Conservation (phyloP, 2,329 filamentous ascomycete species). For the Sclerotinia spermophila region DNA sequence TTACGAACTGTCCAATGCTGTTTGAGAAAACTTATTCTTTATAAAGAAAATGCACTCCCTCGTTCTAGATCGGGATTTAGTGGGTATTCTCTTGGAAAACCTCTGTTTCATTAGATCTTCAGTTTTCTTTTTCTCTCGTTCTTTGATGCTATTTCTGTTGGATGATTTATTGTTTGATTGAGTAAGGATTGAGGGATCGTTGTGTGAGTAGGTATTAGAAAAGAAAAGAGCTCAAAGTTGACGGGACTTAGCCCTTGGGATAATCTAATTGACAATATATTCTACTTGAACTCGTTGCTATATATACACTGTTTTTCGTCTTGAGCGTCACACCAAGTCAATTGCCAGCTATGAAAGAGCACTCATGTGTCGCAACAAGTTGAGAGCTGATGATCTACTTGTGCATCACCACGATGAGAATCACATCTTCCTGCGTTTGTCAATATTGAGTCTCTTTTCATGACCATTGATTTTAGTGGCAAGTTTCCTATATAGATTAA, state of each 20-base stretch:
- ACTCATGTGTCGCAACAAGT: too few relatives aligned
- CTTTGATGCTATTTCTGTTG: not conserved
- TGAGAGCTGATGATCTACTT: too few relatives aligned
- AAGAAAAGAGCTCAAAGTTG: not conserved
- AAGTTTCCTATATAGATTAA: too few relatives aligned
- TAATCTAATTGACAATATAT: too few relatives aligned
- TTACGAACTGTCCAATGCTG: not conserved
- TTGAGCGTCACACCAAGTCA: too few relatives aligned
- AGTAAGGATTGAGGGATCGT: not conserved
- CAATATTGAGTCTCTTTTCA: too few relatives aligned
- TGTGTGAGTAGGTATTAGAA: not conserved
- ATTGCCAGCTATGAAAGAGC: too few relatives aligned
- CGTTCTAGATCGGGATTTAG: not conserved
- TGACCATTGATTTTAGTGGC: too few relatives aligned
- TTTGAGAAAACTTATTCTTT: not conserved
- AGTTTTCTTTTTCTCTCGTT: not conserved
- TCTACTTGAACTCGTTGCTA: too few relatives aligned
- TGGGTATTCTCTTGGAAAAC: not conserved
- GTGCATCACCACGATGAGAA: too few relatives aligned
- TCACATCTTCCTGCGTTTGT: too few relatives aligned
- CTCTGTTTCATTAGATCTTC: not conserved
- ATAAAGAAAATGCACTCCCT: not conserved
- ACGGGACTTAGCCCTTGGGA: not conserved
- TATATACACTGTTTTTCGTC: too few relatives aligned
- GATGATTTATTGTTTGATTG: not conserved